These are phyloP conservation scores for Beauveria varroae DNA, from an alignment of 2,329 filamentous ascomycete genomes.

Conservation along the genomic window DNA sequence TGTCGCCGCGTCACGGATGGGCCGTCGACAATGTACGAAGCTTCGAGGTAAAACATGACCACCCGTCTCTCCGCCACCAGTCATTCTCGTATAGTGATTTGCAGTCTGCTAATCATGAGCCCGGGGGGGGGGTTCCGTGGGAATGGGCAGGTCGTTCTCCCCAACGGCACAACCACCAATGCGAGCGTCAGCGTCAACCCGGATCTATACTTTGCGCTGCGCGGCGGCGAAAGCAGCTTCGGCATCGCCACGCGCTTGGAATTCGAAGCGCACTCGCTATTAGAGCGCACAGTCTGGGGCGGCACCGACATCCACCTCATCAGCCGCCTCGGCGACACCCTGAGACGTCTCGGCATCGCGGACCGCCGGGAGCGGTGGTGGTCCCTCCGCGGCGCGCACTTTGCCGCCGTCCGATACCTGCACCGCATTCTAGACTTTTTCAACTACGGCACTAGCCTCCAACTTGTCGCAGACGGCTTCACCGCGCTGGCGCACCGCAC, in stretches of 20 bases:
- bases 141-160: conserved; percentile 22
- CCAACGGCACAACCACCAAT: conserved; percentile 29
- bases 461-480: not conserved
- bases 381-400: not conserved
- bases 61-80: too few relatives aligned
- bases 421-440: not conserved
- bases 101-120: too few relatives aligned
- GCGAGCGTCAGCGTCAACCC: conserved; percentile 25
- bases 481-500: not conserved
- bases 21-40: conserved; percentile 32
- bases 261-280: not conserved
- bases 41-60: conserved; percentile 27
- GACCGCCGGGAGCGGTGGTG: not conserved
- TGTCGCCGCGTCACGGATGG: conserved; percentile 31
- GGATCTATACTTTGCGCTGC: conserved; percentile 36
- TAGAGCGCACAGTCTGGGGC: not conserved
- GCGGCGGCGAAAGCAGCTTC: conserved; percentile 38
- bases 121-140: too few relatives aligned
- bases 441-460: not conserved
- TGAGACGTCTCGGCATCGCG: not conserved
- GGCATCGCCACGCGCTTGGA: conserved; percentile 24
- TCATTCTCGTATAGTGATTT: too few relatives aligned
- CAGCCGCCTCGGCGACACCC: not conserved
- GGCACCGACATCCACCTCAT: not conserved
- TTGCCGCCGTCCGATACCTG: not conserved